A percentile compares a stretch with the other conserved stretches of the same genome.
Evolutionary conservation across 441 rosid species (phyloP).

Genomic region (Eutrema salsugineum): DNA sequence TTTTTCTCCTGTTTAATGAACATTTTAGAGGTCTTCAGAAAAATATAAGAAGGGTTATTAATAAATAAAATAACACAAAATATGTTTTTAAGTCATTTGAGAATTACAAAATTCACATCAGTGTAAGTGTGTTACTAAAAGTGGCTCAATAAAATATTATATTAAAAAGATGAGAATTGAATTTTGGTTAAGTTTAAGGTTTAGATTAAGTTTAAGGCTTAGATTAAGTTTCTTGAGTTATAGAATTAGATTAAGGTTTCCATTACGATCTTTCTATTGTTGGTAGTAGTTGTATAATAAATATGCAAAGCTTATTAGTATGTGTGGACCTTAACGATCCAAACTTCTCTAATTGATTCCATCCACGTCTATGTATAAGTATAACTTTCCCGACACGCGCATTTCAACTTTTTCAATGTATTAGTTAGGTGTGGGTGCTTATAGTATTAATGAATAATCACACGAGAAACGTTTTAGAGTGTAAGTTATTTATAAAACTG

Average conservation of each 20-base stretch:
- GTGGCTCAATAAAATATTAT: no score
- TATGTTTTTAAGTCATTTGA: not conserved
- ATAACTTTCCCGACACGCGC: not conserved
- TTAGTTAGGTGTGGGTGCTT: not conserved
- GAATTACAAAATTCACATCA: no score
- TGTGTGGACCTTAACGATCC: not conserved
- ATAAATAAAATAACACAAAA: not conserved
- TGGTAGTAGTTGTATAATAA: constrained; percentile 14
- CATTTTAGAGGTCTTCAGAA: not conserved
- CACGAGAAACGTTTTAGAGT: not conserved
- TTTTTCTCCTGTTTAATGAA: not conserved
- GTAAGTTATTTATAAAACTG: not conserved
- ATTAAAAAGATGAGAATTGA: no score
- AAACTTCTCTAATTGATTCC: not conserved
- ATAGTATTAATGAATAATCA: not conserved
- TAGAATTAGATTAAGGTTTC: not conserved
- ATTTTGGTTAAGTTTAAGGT: no score
- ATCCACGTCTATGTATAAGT: not conserved
- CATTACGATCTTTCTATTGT: not conserved
- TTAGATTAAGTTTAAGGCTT: no score
- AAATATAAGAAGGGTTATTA: not conserved
- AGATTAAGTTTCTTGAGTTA: no score
- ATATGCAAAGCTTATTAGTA: not conserved
- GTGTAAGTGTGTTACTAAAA: not conserved
- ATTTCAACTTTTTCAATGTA: not conserved